A percentile compares a stretch with the other conserved stretches of the same genome.
These are phyloP conservation scores for Talaromyces stipitatus DNA, from an alignment of 495 filamentous ascomycete species.

Conservation along the genomic window DNA sequence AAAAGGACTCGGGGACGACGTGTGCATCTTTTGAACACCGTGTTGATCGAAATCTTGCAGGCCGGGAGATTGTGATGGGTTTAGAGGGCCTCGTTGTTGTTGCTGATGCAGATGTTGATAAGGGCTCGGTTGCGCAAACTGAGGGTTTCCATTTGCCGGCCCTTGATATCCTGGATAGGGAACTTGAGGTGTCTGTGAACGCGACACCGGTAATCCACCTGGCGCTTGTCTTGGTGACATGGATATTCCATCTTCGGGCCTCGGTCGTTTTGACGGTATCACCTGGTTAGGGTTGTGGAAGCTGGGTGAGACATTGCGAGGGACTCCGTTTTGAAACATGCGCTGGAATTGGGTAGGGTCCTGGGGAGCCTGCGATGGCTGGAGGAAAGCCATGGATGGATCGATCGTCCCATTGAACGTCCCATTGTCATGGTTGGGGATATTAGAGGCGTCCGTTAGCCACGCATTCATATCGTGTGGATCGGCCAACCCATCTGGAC, in stretches of 20 bases:
- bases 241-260: conserved; percentile 77
- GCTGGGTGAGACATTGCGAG: conserved; percentile 72
- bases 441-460: conserved; percentile 68
- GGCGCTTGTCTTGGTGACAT: conserved; percentile 75
- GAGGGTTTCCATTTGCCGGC: conserved; percentile 46
- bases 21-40: conserved; percentile 74
- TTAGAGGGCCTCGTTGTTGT: conserved; percentile 71
- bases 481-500: conserved; percentile 51
- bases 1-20: conserved; percentile 86
- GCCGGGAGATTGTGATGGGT: conserved; percentile 82
- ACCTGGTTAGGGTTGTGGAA: conserved; percentile 71
- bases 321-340: conserved; percentile 71
- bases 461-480: conserved; percentile 70
- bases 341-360: conserved; percentile 55
- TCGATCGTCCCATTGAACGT: conserved; percentile 58
- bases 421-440: conserved; percentile 69
- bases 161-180: conserved; percentile 56
- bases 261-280: conserved; percentile 79
- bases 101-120: conserved; percentile 75
- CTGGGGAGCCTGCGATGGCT: conserved; percentile 43
- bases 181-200: conserved; percentile 84
- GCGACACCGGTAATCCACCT: conserved; percentile 68
- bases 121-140: conserved; percentile 50
- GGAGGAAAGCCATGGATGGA: conserved; percentile 45
- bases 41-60: conserved; percentile 65